Evolutionary conservation across 176 grass and related monocot genomes (phyloP).

Genomic region (Areca catechu): DNA sequence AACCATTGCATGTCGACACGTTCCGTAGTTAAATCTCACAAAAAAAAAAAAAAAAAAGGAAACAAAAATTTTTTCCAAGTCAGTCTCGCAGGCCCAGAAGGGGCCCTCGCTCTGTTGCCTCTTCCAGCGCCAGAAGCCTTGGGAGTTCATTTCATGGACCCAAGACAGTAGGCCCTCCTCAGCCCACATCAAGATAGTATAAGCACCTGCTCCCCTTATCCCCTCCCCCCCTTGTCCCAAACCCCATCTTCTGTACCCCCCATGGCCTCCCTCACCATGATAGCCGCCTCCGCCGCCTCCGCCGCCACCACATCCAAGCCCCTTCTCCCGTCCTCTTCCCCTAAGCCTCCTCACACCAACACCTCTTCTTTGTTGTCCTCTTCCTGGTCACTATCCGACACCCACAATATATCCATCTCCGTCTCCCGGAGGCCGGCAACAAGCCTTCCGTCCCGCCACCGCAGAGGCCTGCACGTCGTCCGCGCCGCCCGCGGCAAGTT

Average conservation of each 20-base stretch:
- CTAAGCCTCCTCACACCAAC: slow-evolving; percentile 16
- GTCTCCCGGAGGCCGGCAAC: slow-evolving; percentile 14
- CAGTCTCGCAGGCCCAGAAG: too few relatives aligned
- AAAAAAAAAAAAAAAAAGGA: too few relatives aligned
- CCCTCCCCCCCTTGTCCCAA: slow-evolving; percentile 14
- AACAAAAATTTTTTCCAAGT: too few relatives aligned
- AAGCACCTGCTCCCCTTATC: slow-evolving; percentile 25
- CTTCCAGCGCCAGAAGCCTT: too few relatives aligned
- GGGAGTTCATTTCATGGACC: too few relatives aligned
- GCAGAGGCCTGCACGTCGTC: slow-evolving; percentile 39
- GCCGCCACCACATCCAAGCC: slow-evolving; percentile 36
- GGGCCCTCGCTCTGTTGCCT: too few relatives aligned
- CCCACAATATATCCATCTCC: background rate
- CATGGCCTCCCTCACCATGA: slow-evolving; percentile 18
- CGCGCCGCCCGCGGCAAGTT: slow-evolving; percentile 86
- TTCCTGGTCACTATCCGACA: slow-evolving; percentile 13
- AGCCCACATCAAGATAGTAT: slow-evolving; percentile 20
- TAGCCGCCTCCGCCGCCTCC: slow-evolving; percentile 30
- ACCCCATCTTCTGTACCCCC: slow-evolving; percentile 10
- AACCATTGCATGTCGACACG: too few relatives aligned
- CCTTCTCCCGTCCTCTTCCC: slow-evolving; percentile 34
- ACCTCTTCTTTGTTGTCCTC: too few relatives aligned
- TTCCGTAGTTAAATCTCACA: too few relatives aligned
- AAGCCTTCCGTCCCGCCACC: background rate
- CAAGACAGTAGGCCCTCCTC: slow-evolving; percentile 35